Base-by-base conservation (phyloP, 2,329 filamentous ascomycete species). In the Penicillium sp. region DNA sequence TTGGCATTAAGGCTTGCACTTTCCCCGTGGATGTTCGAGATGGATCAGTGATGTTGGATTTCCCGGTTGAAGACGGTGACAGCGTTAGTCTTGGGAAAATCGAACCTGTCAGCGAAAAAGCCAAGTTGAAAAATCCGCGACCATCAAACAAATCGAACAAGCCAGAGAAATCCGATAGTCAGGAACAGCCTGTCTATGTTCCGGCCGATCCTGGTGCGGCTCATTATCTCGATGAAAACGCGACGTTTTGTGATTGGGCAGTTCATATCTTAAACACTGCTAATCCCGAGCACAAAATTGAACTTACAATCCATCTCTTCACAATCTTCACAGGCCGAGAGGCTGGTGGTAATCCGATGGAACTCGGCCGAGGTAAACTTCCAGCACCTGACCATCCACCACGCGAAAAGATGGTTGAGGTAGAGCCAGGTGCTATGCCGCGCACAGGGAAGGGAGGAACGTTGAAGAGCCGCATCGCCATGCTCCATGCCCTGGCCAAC, bases 401-500 rank as follows among this genome's bases (percentile, higher is more conserved):
- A 3, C 71, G 77, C 10, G 71, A 77, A 39, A 68, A 74, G 26
- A 65, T 78, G 39, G 63, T 63, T 21, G 69, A 71, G 19, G 70
- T 79, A 36, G 67, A 71, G 24, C 74, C 77, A 1, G 67, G 73
- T 44, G 65, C 65, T 14, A 78, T 77, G 70, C 77, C 75, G 7
- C 72, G 67, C 8, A 62, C 71, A 2, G 72, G 77, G 36, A 71
- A 71, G 42, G 77, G 75, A n/a, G 77, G 77, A 5, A 75, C 69
- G 5, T 51, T 76, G 26, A 79, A 75, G 55, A 79, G 76, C 52
- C 68, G 77, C 21, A 75, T 79, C 40, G 69, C 74, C 16, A 79
- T 79, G 74, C 68, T 79, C 5, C 77, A 79, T 49, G 76, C 77
- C 1, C 63, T 79, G n/a, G 77, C 77, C 16, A 79, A 79, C 48